Evolutionary conservation across 129 eudicot species (phyloP).

Genomic region (Gnaphalium uliginosum): DNA sequence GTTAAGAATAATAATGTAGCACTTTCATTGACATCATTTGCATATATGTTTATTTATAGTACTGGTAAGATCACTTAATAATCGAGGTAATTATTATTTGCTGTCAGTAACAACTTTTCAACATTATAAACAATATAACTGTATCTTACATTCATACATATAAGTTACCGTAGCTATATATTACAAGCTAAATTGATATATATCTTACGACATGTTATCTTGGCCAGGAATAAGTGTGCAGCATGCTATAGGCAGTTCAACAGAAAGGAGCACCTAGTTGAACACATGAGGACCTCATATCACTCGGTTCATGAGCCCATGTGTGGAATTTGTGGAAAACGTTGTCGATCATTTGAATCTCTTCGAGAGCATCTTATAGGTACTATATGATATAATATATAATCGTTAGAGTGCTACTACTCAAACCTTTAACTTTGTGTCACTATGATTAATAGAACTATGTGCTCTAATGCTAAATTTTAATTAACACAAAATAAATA

Average conservation of each 20-base stretch:
- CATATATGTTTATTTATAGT: not conserved
- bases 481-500: not conserved
- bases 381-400: constrained; percentile 1
- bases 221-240: constrained; percentile 91
- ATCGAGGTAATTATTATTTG: not conserved
- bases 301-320: constrained; percentile 97
- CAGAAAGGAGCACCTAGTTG: constrained; percentile 92
- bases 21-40: constrained; percentile 7
- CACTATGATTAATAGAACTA: too few relatives aligned
- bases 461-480: not conserved
- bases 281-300: constrained; percentile 85
- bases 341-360: constrained; percentile 86
- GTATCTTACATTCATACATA: not conserved
- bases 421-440: not conserved
- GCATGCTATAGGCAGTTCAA: constrained; percentile 98
- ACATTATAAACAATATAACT: not conserved
- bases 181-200: not conserved
- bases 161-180: not conserved
- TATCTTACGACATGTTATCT: constrained; percentile 22
- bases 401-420: constrained; percentile 4
- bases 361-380: constrained; percentile 94
- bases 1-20: constrained; percentile 10
- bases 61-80: not conserved
- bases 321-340: constrained; percentile 86
- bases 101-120: not conserved